Evolutionary conservation across 495 filamentous ascomycete species (phyloP).

Genomic region (Xylaria flabelliformis): DNA sequence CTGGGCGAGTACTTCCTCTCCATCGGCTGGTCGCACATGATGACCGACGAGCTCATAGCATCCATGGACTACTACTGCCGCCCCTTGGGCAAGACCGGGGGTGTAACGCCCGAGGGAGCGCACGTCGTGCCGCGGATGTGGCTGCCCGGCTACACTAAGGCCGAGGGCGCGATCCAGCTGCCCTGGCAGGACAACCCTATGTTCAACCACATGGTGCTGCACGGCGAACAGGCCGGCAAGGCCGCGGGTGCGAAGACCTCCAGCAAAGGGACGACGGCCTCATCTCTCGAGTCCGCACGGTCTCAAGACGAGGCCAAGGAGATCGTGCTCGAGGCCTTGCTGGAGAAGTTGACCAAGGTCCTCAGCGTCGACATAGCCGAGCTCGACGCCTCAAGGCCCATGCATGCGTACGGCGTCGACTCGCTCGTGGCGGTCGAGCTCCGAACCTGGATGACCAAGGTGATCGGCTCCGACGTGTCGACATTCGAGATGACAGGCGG

Average conservation of each 20-base stretch:
- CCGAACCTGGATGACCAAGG: too few species aligned
- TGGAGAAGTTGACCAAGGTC: too few species aligned
- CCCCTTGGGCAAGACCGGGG: neutral
- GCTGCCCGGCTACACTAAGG: conserved; percentile 4
- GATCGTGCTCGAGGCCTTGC: too few species aligned
- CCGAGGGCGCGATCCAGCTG: neutral
- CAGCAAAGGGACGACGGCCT: too few species aligned
- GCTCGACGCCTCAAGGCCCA: too few species aligned
- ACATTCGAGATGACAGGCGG: too few species aligned
- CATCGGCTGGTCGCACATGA: conserved; percentile 10
- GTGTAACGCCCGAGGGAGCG: conserved; percentile 4
- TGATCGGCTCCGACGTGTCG: too few species aligned
- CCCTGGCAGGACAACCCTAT: conserved; percentile 2
- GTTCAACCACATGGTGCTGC: conserved; percentile 4
- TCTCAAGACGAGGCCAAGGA: too few species aligned
- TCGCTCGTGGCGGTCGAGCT: too few species aligned
- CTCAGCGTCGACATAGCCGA: too few species aligned
- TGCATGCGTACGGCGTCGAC: too few species aligned
- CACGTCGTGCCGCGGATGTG: conserved; percentile 6
- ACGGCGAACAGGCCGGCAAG: neutral
- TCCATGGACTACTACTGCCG: conserved; percentile 1
- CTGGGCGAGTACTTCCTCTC: conserved; percentile 4
- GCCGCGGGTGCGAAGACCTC: neutral
- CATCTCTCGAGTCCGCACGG: too few species aligned
- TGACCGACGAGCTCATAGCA: neutral